Base-by-base conservation (phyloP, 345 rosid genomes). In the Arabidopsis suecica region DNA sequence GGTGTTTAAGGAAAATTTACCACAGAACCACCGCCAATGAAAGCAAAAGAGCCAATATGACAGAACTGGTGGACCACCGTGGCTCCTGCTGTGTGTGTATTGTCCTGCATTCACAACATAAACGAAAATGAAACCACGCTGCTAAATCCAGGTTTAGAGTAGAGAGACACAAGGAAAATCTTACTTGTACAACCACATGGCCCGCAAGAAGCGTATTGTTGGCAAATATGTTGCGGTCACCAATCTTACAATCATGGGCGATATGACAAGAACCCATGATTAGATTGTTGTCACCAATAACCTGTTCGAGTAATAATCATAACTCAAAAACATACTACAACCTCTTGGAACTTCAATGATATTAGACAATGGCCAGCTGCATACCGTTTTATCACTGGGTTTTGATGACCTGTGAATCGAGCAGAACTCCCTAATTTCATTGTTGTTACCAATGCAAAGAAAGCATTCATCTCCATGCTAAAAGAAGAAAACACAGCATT, bases 211-310 rank as follows among this genome's bases (percentile, higher is more conserved):
- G 97, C 45, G 90, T 91, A 80, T 71, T 87, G 71, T 91, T 91
- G 23, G 97, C 93, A 78, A 92, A 89, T 67, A 95, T 91, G 88
- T 95, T 95, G 80, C 44, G 69, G 84, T 87, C 85, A 14, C 99
- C 96, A 42, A 90, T 88, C 79, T 86, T 88, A 82, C 97, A 95
- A 80, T 92, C 99, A 78, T 91, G 99, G 34, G 97, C 99, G 74
- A 95, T 83, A 78, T 91, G 99, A 77, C 99, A 89, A 42, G 99
- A 89, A 3, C 97, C 99, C 99, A 95, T 95, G 75, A 95, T 82
- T 65, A 95, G 91, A 81, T 95, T 95, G 82, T 85, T 87, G 75
- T 88, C 77, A 55, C 97, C 97, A 74, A 95, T 86, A 16, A 90
- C 95, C 99, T 95, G 75, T 72, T 74, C 50, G 1, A 62, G 1